phyloP scores from a whole-genome alignment of 2,329 filamentous ascomycete species.

The Aaosphaeria arxii region DNA sequence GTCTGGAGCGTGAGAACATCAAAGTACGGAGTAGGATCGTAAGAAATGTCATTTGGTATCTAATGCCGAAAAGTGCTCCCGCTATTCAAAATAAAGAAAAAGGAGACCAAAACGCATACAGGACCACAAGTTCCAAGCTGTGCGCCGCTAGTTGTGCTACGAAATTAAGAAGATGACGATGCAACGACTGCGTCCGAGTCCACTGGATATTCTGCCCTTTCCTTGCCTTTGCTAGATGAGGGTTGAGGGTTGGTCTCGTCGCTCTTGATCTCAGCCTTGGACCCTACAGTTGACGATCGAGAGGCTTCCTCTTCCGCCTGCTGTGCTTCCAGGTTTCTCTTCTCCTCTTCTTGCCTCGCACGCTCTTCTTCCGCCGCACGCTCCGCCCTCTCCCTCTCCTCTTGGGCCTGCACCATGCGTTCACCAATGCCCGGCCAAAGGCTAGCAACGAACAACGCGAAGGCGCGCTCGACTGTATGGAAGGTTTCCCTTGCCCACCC shows the following conservation, averaged over 20 bases:
- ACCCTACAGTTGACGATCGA: background rate
- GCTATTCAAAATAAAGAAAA: too few species aligned
- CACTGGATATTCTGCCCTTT: constrained; percentile 1
- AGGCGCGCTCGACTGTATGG: constrained; percentile 51
- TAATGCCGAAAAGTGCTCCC: too few species aligned
- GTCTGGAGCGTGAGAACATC: too few species aligned
- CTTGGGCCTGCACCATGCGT: constrained; percentile 55
- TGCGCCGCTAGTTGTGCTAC: too few species aligned
- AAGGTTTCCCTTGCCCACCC: constrained; percentile 34
- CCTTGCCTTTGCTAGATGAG: constrained; percentile 6
- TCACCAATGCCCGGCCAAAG: constrained; percentile 62
- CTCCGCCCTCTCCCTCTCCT: constrained; percentile 42
- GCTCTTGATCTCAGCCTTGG: background rate
- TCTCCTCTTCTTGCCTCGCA: constrained; percentile 7
- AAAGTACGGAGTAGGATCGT: too few species aligned
- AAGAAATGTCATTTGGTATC: too few species aligned
- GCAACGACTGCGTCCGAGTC: too few species aligned
- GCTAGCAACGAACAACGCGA: constrained; percentile 62
- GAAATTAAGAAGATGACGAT: too few species aligned
- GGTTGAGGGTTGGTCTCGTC: constrained; percentile 1
- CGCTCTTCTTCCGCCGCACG: constrained; percentile 21
- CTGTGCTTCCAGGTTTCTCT: constrained; percentile 6
- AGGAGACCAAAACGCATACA: too few species aligned
- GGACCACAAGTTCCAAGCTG: too few species aligned
- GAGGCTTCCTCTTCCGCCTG: background rate